A percentile compares a stretch with the other conserved stretches of the same genome.
Evolutionary conservation across 768 basidiomycete species (phyloP).

Genomic region (Plicaturopsis crispa): DNA sequence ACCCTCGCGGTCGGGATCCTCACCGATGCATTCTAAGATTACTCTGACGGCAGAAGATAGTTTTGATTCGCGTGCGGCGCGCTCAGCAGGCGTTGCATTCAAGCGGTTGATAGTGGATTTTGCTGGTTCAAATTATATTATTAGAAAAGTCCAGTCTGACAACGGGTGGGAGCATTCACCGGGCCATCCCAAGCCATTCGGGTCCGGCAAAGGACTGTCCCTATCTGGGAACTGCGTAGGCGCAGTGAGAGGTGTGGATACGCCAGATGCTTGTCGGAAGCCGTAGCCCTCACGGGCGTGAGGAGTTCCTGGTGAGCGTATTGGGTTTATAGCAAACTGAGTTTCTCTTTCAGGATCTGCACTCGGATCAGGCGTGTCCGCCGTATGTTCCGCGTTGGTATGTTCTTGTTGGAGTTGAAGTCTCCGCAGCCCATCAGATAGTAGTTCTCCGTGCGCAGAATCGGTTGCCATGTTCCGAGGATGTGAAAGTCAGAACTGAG

Average conservation of each 20-base stretch:
- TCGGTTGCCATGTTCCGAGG: no score
- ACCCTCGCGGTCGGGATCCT: slow-evolving; percentile 95
- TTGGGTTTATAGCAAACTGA: no score
- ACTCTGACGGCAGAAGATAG: slow-evolving; percentile 83
- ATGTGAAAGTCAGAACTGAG: background rate
- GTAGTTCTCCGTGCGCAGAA: slow-evolving; percentile 27
- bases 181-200: slow-evolving; percentile 88
- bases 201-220: slow-evolving; percentile 32
- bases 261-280: slow-evolving; percentile 64
- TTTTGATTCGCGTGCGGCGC: slow-evolving; percentile 61
- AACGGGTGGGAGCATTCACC: slow-evolving; percentile 35
- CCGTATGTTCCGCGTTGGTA: no score
- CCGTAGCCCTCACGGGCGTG: slow-evolving; percentile 72
- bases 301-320: no score
- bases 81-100: slow-evolving; percentile 71
- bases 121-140: slow-evolving; percentile 37
- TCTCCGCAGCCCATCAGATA: slow-evolving; percentile 39
- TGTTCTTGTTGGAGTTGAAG: slow-evolving; percentile 29
- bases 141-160: slow-evolving; percentile 1
- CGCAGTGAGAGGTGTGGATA: slow-evolving; percentile 48
- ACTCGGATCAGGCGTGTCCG: no score
- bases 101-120: slow-evolving; percentile 86
- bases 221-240: slow-evolving; percentile 15
- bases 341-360: no score
- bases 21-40: slow-evolving; percentile 94